Percentiles rank a stretch among this genome's conserved stretches.
phyloP scores from a whole-genome alignment of 805 yeast species.

The Torulaspora microellipsoides region DNA sequence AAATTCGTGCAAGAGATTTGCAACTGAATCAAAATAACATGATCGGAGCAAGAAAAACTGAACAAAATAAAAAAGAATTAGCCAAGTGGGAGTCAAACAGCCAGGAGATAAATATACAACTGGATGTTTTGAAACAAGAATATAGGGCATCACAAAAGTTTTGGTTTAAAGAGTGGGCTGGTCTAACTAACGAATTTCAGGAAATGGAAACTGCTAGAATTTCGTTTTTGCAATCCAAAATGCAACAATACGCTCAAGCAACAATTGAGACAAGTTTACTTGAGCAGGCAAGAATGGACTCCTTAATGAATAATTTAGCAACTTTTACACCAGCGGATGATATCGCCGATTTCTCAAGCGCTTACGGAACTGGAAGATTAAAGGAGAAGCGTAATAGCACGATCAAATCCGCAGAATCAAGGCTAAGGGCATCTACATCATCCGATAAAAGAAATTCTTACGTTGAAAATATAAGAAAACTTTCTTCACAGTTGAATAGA shows the following conservation, averaged over 20 bases:
- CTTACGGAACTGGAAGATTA: conserved; percentile 35
- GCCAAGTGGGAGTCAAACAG: conserved; percentile 29
- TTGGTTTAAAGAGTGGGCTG: conserved; percentile 35
- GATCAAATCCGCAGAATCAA: background rate
- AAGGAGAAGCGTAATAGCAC: conserved; percentile 16
- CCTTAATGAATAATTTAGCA: conserved; percentile 21
- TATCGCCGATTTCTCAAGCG: conserved; percentile 30
- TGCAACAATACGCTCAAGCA: conserved; percentile 27
- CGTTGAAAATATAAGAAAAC: conserved; percentile 27
- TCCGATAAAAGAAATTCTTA: conserved; percentile 11
- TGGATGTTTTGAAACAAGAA: conserved; percentile 30
- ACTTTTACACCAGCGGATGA: conserved; percentile 31
- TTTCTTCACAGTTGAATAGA: conserved; percentile 28
- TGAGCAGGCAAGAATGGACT: conserved; percentile 30
- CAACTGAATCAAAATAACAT: conserved; percentile 30
- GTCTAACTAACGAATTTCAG: conserved; percentile 25
- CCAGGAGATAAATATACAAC: conserved; percentile 24
- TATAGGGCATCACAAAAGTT: conserved; percentile 31
- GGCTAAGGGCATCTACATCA: background rate
- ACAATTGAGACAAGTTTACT: conserved; percentile 25
- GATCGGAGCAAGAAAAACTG: conserved; percentile 28
- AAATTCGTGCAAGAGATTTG: conserved; percentile 25
- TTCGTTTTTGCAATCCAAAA: conserved; percentile 24
- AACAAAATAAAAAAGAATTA: conserved; percentile 28
- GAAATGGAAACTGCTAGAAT: conserved; percentile 31